These are phyloP conservation scores for Xylariaceae sp. DNA, from an alignment of 2,329 filamentous ascomycete species.

Conservation along the genomic window DNA sequence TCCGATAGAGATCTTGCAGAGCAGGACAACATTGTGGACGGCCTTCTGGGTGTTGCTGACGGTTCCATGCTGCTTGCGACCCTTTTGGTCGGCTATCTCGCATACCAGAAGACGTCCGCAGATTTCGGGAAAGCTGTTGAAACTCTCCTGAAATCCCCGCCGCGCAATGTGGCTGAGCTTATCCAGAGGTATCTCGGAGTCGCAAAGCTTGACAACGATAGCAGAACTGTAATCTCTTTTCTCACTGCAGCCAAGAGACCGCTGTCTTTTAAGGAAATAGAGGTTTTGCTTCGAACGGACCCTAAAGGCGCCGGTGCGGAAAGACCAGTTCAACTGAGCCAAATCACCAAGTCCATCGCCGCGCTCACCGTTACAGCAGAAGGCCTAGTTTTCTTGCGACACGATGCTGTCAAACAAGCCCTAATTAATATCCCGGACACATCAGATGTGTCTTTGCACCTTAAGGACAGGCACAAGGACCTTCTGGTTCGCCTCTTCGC, in stretches of 20 bases:
- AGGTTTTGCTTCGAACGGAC: slow-evolving; percentile 18
- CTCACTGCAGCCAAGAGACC: slow-evolving; percentile 23
- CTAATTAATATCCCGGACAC: slow-evolving; percentile 24
- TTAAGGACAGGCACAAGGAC: slow-evolving; percentile 28
- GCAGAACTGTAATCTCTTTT: slow-evolving; percentile 17
- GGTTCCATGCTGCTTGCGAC: slow-evolving; percentile 19
- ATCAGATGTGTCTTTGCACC: slow-evolving; percentile 20
- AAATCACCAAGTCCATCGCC: slow-evolving; percentile 14
- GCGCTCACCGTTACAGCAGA: slow-evolving; percentile 22
- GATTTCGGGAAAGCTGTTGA: slow-evolving; percentile 21
- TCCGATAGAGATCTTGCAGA: slow-evolving; percentile 4
- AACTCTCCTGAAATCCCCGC: slow-evolving; percentile 14
- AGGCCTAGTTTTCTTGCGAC: slow-evolving; percentile 19
- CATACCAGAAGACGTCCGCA: slow-evolving; percentile 15
- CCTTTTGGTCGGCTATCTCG: slow-evolving; percentile 21
- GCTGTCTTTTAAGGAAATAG: slow-evolving; percentile 21
- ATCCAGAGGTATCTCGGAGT: slow-evolving; percentile 16
- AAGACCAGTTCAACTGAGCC: background rate
- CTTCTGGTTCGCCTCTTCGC: slow-evolving; percentile 21
- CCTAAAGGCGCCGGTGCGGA: slow-evolving; percentile 1
- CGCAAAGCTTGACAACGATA: slow-evolving; percentile 13
- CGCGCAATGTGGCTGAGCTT: slow-evolving; percentile 13
- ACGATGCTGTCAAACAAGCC: slow-evolving; percentile 26
- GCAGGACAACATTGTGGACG: slow-evolving; percentile 16
- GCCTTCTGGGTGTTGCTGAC: slow-evolving; percentile 15